Conservation (phyloP, 1,139 yeast genomes). For the Pichia sp. region DNA sequence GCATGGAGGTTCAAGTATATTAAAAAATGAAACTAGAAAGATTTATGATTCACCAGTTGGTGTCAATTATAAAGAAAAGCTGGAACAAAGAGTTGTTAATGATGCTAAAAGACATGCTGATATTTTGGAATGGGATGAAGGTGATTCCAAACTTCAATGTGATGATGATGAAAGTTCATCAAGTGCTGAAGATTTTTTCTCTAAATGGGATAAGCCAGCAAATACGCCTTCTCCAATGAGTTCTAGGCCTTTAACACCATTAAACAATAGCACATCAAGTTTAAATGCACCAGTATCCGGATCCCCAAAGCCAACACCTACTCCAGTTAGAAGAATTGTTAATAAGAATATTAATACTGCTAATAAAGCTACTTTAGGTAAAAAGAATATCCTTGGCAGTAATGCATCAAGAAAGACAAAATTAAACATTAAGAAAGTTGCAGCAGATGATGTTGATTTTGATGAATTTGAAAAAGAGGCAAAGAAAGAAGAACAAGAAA, state of each 20-base stretch:
- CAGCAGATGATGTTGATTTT: slow-evolving; percentile 71
- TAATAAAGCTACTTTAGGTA: slow-evolving; percentile 12
- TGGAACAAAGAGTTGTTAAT: slow-evolving; percentile 58
- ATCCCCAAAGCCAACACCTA: slow-evolving; percentile 20
- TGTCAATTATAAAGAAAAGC: slow-evolving; percentile 66
- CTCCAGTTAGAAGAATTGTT: slow-evolving; percentile 22
- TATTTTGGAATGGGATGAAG: slow-evolving; percentile 48
- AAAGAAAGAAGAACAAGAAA: slow-evolving; percentile 71
- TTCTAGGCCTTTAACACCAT: slow-evolving; percentile 46
- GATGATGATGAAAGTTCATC: slow-evolving; percentile 37
- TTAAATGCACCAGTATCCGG: slow-evolving; percentile 25
- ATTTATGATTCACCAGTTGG: slow-evolving; percentile 83
- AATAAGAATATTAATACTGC: slow-evolving; percentile 16
- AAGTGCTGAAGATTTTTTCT: slow-evolving; percentile 77
- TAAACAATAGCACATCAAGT: slow-evolving; percentile 14
- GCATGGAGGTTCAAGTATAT: slow-evolving; percentile 74
- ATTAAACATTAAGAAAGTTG: slow-evolving; percentile 48
- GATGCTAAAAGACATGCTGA: slow-evolving; percentile 71
- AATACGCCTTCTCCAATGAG: slow-evolving; percentile 49
- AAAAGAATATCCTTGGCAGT: slow-evolving; percentile 28
- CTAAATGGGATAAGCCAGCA: slow-evolving; percentile 82
- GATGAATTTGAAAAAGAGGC: slow-evolving; percentile 90
- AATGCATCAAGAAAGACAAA: slow-evolving; percentile 42
- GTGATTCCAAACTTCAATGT: slow-evolving; percentile 31
- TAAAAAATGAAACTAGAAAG: slow-evolving; percentile 58